A percentile compares a stretch with the other conserved stretches of the same genome.
Conservation (phyloP, 129 eudicot genomes). For the Scalesia atractyloides region DNA sequence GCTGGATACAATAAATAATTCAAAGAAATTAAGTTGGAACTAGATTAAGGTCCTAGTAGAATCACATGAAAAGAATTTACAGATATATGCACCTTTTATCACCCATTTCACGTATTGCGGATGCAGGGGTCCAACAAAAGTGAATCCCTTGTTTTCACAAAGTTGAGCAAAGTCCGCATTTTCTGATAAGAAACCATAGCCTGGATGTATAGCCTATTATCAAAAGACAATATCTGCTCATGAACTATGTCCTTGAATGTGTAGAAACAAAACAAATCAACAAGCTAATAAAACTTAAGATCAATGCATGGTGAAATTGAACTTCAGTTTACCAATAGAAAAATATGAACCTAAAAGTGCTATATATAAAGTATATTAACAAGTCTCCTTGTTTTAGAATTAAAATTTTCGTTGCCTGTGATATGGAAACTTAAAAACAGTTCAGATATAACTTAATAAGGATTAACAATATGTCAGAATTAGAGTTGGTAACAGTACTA, state of each 20-base stretch:
- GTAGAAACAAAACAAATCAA: conserved; percentile 19
- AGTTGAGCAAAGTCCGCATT: conserved; percentile 95
- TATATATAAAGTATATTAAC: not conserved
- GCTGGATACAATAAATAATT: conserved; percentile 11
- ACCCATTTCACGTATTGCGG: conserved; percentile 98
- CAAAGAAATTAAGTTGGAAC: not conserved
- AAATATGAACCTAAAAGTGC: conserved; percentile 21
- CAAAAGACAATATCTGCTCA: conserved; percentile 48
- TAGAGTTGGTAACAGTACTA: not conserved
- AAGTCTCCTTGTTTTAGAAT: not conserved
- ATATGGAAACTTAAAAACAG: not conserved
- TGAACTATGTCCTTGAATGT: conserved; percentile 34
- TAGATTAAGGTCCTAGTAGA: conserved; percentile 9
- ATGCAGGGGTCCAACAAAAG: conserved; percentile 99
- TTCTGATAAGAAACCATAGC: conserved; percentile 97
- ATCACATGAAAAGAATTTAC: not conserved
- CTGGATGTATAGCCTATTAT: conserved; percentile 97
- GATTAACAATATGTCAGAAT: not conserved
- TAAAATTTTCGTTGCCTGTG: not conserved
- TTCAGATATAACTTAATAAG: not conserved
- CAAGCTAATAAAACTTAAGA: conserved; percentile 15
- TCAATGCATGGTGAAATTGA: not conserved
- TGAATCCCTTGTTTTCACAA: conserved; percentile 78
- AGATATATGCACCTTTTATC: conserved; percentile 76
- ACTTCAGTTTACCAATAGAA: not conserved